phyloP scores from a whole-genome alignment of 371 early-diverging fungal genomes.

The Mortierella sp. region DNA sequence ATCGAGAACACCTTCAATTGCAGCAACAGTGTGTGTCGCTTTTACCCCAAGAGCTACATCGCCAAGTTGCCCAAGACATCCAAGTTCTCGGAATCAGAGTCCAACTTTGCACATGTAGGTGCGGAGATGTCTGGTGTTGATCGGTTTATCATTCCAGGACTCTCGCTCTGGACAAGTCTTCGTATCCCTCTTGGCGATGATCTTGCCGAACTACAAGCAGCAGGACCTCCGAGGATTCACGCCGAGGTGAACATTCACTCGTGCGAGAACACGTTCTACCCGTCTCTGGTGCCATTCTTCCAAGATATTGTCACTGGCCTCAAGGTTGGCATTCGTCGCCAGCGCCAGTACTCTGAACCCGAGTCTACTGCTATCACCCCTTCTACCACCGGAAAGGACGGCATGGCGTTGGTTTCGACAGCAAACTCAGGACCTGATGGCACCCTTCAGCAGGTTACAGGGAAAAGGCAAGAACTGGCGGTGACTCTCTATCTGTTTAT shows the following conservation, averaged over 20 bases:
- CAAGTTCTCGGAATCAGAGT: conserved; percentile 50
- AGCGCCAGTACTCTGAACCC: conserved; percentile 38
- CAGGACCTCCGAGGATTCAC: conserved; percentile 69
- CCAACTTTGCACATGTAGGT: conserved; percentile 48
- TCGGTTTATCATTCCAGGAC: conserved; percentile 75
- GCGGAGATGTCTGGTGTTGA: conserved; percentile 68
- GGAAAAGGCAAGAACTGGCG: conserved; percentile 38
- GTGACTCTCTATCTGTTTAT: conserved; percentile 66
- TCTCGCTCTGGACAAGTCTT: conserved; percentile 74
- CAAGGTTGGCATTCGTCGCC: conserved; percentile 72
- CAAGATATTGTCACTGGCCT: conserved; percentile 77
- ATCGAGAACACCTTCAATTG: conserved; percentile 57
- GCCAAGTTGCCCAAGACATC: conserved; percentile 46
- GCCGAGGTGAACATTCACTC: conserved; percentile 81
- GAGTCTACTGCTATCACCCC: not conserved
- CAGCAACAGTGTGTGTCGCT: conserved; percentile 62
- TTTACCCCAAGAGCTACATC: conserved; percentile 67
- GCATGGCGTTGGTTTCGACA: conserved; percentile 49
- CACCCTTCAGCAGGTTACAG: conserved; percentile 47
- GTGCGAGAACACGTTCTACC: conserved; percentile 84
- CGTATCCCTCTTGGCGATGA: conserved; percentile 74
- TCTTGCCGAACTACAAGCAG: conserved; percentile 51
- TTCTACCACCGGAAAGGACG: conserved; percentile 57
- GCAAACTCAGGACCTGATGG: conserved; percentile 41
- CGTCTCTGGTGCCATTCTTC: conserved; percentile 81